Conservation (phyloP, 2,329 filamentous ascomycete genomes). For the Metarhizium guizhouense region DNA sequence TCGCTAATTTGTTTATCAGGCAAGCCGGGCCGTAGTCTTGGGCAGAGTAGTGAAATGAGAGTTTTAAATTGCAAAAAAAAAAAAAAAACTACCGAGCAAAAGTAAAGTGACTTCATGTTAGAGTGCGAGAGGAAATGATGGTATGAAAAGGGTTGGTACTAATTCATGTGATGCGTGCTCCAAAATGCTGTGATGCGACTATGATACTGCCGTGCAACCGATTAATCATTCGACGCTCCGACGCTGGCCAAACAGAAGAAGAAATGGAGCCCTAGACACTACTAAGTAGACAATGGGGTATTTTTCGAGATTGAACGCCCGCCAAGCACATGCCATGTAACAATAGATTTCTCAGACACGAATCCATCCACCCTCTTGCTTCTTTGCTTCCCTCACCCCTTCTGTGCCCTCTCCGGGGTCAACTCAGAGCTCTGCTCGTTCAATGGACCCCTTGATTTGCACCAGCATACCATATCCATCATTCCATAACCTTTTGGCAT, state of each 20-base stretch:
- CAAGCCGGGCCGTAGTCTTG: conserved; percentile 26
- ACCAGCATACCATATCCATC: conserved; percentile 21
- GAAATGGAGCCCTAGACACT: neutral
- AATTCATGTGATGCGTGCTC: neutral
- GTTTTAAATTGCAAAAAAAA: conserved; percentile 1
- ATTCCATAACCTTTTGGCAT: conserved; percentile 25
- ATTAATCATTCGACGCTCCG: neutral
- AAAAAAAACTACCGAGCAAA: too few relatives aligned
- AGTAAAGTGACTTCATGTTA: neutral
- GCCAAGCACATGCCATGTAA: neutral
- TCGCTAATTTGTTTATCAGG: conserved; percentile 20
- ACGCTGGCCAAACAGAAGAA: neutral
- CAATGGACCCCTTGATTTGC: conserved; percentile 21
- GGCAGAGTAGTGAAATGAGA: conserved; percentile 13
- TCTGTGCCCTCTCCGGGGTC: neutral
- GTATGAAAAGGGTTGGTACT: neutral
- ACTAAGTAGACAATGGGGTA: neutral
- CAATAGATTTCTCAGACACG: neutral
- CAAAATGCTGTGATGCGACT: neutral
- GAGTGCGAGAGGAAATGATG: neutral
- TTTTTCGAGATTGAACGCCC: neutral
- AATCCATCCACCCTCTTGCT: neutral
- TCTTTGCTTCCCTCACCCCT: neutral
- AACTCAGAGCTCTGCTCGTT: conserved; percentile 20
- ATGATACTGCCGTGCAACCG: neutral